These are phyloP conservation scores for Neckera pumila DNA, from an alignment of 225 moss, liverwort and hornwort species.

Conservation along the genomic window DNA sequence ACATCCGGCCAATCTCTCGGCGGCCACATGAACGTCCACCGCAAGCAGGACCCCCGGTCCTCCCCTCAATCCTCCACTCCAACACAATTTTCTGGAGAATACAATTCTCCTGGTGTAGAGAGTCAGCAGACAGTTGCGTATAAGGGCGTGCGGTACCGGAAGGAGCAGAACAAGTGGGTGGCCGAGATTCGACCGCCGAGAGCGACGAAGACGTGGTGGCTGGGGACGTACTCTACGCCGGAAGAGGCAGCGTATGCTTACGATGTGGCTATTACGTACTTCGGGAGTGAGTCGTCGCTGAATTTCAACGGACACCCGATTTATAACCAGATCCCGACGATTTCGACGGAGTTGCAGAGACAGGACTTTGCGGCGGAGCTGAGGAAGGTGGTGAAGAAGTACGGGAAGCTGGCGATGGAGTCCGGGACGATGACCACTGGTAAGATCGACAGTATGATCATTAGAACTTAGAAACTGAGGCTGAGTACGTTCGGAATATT, in stretches of 20 bases:
- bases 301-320: constrained; percentile 22
- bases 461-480: too few relatives aligned
- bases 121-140: background rate
- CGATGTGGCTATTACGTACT: constrained; percentile 38
- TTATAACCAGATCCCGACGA: constrained; percentile 11
- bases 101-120: background rate
- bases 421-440: background rate
- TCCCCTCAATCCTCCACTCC: background rate
- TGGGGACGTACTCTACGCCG: constrained; percentile 25
- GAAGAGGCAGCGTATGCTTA: constrained; percentile 34
- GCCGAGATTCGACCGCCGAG: constrained; percentile 32
- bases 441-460: background rate
- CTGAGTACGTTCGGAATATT: too few relatives aligned
- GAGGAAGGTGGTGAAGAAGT: constrained; percentile 20
- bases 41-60: background rate
- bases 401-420: constrained; percentile 18
- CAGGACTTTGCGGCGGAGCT: constrained; percentile 16
- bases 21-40: constrained; percentile 40
- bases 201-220: constrained; percentile 22
- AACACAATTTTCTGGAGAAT: background rate
- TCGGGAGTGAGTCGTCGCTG: constrained; percentile 10
- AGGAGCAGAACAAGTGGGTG: constrained; percentile 33
- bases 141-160: constrained; percentile 32
- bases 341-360: background rate
- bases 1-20: constrained; percentile 22